Evolutionary conservation across 139 green algal genomes (phyloP).

Genomic region (Chlamydomonas schloesseri): DNA sequence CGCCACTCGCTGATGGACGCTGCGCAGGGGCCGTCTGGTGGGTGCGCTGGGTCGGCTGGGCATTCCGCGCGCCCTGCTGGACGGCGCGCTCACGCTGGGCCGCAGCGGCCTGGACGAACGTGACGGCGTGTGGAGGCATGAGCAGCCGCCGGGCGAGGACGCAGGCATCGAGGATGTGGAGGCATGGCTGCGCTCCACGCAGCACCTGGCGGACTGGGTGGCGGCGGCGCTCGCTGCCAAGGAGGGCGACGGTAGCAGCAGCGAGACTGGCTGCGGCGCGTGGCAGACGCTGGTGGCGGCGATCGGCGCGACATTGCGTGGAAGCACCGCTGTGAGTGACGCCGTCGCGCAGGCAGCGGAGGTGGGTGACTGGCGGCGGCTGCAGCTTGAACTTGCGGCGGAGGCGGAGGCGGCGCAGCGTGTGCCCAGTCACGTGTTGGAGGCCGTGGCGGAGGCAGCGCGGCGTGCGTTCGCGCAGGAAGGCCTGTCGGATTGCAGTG

Average conservation of each 20-base stretch:
- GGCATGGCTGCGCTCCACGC: neutral
- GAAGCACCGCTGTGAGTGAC: no score
- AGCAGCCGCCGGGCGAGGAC: no score
- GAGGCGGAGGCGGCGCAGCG: neutral
- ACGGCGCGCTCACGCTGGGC: neutral
- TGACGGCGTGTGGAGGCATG: neutral
- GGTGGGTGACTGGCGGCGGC: neutral
- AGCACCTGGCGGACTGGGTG: conserved; percentile 5
- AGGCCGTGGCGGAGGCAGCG: neutral
- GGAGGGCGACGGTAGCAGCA: neutral
- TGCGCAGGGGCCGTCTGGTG: neutral
- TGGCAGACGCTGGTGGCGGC: neutral
- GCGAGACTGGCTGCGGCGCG: neutral
- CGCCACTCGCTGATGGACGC: neutral
- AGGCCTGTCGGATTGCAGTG: neutral
- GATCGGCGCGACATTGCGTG: neutral
- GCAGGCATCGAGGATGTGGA: neutral
- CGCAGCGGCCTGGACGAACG: neutral
- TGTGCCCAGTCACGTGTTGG: neutral
- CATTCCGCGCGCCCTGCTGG: neutral
- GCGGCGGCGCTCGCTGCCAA: neutral
- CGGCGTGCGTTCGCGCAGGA: neutral
- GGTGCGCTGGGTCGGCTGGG: neutral
- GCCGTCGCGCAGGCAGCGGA: neutral
- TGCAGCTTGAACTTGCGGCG: neutral